Evolutionary conservation across 495 filamentous ascomycete genomes (phyloP).

Genomic region (Astrocystis sublimbata): DNA sequence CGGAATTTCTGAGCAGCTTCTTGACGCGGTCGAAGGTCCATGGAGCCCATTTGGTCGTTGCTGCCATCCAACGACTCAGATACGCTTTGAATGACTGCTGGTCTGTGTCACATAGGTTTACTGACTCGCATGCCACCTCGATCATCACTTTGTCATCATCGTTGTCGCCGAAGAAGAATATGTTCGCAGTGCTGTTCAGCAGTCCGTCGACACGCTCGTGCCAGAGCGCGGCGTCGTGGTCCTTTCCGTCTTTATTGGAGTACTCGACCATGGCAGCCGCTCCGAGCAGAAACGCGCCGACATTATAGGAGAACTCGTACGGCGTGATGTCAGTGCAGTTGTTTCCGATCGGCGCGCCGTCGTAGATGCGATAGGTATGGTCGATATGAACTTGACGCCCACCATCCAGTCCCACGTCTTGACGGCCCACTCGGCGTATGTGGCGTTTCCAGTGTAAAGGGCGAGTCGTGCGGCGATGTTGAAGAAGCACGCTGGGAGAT

Average conservation of each 20-base stretch:
- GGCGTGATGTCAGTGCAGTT: conserved; percentile 53
- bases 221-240: conserved; percentile 55
- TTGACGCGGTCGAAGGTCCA: conserved; percentile 62
- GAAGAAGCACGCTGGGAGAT: conserved; percentile 70
- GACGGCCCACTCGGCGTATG: conserved; percentile 70
- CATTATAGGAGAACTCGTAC: conserved; percentile 71
- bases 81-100: conserved; percentile 75
- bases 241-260: conserved; percentile 38
- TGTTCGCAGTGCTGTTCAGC: conserved; percentile 49
- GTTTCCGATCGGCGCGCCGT: conserved; percentile 52
- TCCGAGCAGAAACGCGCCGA: conserved; percentile 65
- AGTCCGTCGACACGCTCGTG: conserved; percentile 52
- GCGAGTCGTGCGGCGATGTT: conserved; percentile 71
- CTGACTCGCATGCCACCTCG: conserved; percentile 73
- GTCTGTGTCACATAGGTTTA: conserved; percentile 62
- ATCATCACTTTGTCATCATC: conserved; percentile 52
- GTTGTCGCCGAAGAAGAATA: conserved; percentile 55
- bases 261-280: conserved; percentile 60
- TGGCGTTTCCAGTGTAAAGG: conserved; percentile 67
- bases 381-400: conserved; percentile 52
- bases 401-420: conserved; percentile 68
- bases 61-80: conserved; percentile 72
- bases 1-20: conserved; percentile 62
- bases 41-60: conserved; percentile 68
- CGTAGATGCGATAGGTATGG: conserved; percentile 53